Evolutionary conservation across 805 yeast genomes (phyloP).

Genomic region (Brettanomyces custersianus): DNA sequence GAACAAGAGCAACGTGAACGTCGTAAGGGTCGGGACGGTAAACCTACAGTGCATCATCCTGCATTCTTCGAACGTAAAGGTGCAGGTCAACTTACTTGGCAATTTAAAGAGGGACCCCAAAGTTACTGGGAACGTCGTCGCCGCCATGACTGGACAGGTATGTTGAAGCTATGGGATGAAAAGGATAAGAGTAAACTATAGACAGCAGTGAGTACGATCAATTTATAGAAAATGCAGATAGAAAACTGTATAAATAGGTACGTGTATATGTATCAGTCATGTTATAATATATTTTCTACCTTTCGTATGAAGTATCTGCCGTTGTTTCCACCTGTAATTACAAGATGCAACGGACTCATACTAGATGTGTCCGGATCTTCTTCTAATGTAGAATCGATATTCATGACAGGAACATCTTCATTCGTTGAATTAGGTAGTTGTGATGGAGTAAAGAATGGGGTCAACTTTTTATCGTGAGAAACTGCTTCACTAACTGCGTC

Average conservation of each 20-base stretch:
- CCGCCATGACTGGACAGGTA: slow-evolving; percentile 49
- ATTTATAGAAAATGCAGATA: too few relatives aligned
- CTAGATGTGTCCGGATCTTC: neutral
- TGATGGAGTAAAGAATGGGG: slow-evolving; percentile 38
- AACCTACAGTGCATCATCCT: slow-evolving; percentile 42
- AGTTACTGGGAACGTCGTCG: slow-evolving; percentile 79
- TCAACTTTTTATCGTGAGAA: slow-evolving; percentile 32
- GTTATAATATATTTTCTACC: too few relatives aligned
- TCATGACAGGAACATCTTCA: slow-evolving; percentile 19
- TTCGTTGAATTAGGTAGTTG: slow-evolving; percentile 6
- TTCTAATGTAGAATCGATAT: slow-evolving; percentile 13
- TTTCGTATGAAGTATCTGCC: slow-evolving; percentile 27
- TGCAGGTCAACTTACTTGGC: slow-evolving; percentile 37
- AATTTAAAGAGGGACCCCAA: slow-evolving; percentile 43
- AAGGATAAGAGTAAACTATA: too few relatives aligned
- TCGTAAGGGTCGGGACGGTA: slow-evolving; percentile 48
- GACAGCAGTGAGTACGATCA: too few relatives aligned
- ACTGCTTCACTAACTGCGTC: slow-evolving; percentile 41
- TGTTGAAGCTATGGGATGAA: slow-evolving; percentile 54
- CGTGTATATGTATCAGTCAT: neutral
- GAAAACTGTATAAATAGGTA: too few relatives aligned
- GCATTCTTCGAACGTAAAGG: slow-evolving; percentile 48
- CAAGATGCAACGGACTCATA: slow-evolving; percentile 9
- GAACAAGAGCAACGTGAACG: slow-evolving; percentile 79
- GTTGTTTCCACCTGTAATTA: slow-evolving; percentile 27